phyloP scores from a whole-genome alignment of 179 eudicot genomes.

The Beta corolliflora region DNA sequence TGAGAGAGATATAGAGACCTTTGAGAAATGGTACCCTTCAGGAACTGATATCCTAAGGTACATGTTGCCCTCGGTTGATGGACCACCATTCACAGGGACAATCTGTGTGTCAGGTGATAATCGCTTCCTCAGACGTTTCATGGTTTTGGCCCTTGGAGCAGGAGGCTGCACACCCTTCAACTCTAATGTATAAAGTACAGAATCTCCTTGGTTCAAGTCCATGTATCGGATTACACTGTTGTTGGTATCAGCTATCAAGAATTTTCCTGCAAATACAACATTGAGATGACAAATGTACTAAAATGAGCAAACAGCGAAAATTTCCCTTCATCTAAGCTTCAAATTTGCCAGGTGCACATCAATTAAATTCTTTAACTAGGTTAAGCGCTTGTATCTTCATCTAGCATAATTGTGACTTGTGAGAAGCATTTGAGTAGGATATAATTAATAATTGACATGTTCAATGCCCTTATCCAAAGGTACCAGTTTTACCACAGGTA shows the following conservation, averaged over 20 bases:
- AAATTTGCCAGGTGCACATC: background rate
- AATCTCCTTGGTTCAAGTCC: slow-evolving; percentile 56
- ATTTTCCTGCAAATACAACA: slow-evolving; percentile 57
- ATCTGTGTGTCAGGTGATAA: slow-evolving; percentile 60
- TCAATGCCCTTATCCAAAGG: background rate
- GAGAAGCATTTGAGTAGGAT: background rate
- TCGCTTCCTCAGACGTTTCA: slow-evolving; percentile 81
- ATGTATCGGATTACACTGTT: slow-evolving; percentile 77
- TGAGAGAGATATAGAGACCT: slow-evolving; percentile 55
- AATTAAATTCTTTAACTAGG: background rate
- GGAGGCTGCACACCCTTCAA: slow-evolving; percentile 92
- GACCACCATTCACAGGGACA: slow-evolving; percentile 57
- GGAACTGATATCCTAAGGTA: slow-evolving; percentile 68
- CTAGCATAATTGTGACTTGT: background rate
- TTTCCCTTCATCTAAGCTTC: background rate
- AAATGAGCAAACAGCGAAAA: slow-evolving; percentile 6
- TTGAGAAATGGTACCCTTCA: slow-evolving; percentile 93
- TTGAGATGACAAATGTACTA: background rate
- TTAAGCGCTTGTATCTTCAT: background rate
- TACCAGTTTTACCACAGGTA: background rate
- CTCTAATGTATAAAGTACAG: slow-evolving; percentile 66
- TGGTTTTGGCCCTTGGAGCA: slow-evolving; percentile 55
- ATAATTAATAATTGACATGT: background rate
- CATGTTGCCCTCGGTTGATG: slow-evolving; percentile 70
- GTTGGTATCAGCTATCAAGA: slow-evolving; percentile 87